phyloP scores from a whole-genome alignment of 1,139 yeast genomes.

The Hansenula lynferdii region DNA sequence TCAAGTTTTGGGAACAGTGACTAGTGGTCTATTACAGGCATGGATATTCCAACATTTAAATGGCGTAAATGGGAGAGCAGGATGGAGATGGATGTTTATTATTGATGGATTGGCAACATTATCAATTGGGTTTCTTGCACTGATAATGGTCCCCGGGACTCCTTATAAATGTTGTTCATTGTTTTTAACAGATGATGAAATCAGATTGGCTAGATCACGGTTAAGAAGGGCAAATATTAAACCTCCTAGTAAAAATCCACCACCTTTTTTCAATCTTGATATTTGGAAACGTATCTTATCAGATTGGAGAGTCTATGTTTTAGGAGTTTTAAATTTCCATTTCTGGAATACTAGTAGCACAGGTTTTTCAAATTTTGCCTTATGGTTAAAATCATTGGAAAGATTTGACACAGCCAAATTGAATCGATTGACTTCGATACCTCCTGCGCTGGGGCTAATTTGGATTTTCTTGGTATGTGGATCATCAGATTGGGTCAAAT shows the following conservation, averaged over 20 bases:
- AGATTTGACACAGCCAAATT: constrained; percentile 26
- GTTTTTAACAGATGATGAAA: constrained; percentile 30
- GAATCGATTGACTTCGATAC: constrained; percentile 30
- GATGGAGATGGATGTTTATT: constrained; percentile 66
- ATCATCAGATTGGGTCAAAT: constrained; percentile 24
- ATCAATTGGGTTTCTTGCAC: constrained; percentile 39
- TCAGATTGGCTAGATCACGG: constrained; percentile 27
- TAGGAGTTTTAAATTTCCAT: constrained; percentile 42
- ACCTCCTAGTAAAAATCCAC: constrained; percentile 6
- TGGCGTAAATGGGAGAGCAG: constrained; percentile 41
- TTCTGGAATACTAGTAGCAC: constrained; percentile 50
- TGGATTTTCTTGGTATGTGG: constrained; percentile 28
- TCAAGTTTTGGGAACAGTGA: constrained; percentile 54
- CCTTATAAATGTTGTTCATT: constrained; percentile 21
- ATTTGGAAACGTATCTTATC: constrained; percentile 41
- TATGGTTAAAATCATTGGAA: constrained; percentile 30
- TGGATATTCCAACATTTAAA: constrained; percentile 45
- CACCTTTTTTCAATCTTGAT: constrained; percentile 25
- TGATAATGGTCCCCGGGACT: constrained; percentile 59
- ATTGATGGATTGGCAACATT: constrained; percentile 49
- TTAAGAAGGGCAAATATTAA: constrained; percentile 11
- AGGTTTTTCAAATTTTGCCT: constrained; percentile 27
- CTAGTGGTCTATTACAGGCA: constrained; percentile 63
- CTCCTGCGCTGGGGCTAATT: constrained; percentile 31
- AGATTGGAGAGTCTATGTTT: constrained; percentile 46